Percentiles rank a stretch among this genome's conserved stretches.
These are phyloP conservation scores for Pseudohyphozyma bogoriensis DNA, from an alignment of 768 basidiomycete species.

Conservation along the genomic window DNA sequence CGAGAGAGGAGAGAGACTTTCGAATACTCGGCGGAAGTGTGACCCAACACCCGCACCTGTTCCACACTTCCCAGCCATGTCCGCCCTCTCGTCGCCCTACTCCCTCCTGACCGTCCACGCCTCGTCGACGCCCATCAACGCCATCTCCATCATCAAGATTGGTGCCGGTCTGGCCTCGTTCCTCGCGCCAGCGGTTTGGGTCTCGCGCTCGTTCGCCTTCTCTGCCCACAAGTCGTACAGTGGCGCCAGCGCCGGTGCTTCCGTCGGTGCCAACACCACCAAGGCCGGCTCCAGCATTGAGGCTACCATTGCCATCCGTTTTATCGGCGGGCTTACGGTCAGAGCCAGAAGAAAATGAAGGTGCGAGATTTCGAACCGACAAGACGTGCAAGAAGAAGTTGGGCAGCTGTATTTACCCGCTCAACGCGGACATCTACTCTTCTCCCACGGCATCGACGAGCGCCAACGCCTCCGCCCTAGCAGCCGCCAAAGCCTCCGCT, in stretches of 20 bases:
- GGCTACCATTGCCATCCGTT: slow-evolving; percentile 5
- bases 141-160: slow-evolving; percentile 12
- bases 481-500: slow-evolving; percentile 6
- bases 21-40: too few relatives aligned
- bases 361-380: too few relatives aligned
- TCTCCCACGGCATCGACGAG: not conserved
- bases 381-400: too few relatives aligned
- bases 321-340: too few relatives aligned
- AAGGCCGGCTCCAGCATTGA: slow-evolving; percentile 3
- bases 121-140: slow-evolving; percentile 21
- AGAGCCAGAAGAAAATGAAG: too few relatives aligned
- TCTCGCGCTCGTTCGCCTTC: slow-evolving; percentile 4
- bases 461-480: not conserved
- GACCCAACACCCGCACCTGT: too few relatives aligned
- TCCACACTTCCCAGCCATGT: slow-evolving; percentile 10
- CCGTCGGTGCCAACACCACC: slow-evolving; percentile 20
- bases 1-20: too few relatives aligned
- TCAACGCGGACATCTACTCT: too few relatives aligned
- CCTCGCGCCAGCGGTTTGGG: slow-evolving; percentile 2
- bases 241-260: slow-evolving; percentile 5
- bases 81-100: slow-evolving; percentile 26
- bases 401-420: too few relatives aligned
- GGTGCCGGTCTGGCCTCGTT: not conserved
- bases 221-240: slow-evolving; percentile 2
- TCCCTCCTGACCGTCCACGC: slow-evolving; percentile 24